Evolutionary conservation across 208 protist species (phyloP).

Genomic region (Crithidia expoeki): DNA sequence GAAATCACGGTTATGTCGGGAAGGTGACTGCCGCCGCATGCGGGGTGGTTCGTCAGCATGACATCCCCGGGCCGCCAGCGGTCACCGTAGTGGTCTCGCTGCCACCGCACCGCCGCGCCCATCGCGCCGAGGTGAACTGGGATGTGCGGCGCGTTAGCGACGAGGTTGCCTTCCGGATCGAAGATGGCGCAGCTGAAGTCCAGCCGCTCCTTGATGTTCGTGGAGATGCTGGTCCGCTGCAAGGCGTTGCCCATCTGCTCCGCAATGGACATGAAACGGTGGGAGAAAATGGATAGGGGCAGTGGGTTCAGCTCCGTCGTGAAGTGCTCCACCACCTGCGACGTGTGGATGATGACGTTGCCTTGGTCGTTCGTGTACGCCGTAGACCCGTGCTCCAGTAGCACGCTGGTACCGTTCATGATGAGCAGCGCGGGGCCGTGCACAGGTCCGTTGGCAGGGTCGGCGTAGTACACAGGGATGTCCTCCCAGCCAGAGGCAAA

Average conservation of each 20-base stretch:
- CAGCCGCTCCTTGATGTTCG: slow-evolving; percentile 96
- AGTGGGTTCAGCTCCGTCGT: slow-evolving; percentile 77
- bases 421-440: slow-evolving; percentile 92
- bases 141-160: slow-evolving; percentile 96
- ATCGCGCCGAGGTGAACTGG: slow-evolving; percentile 97
- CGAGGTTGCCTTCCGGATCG: slow-evolving; percentile 90
- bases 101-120: slow-evolving; percentile 89
- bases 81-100: slow-evolving; percentile 62
- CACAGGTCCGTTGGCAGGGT: slow-evolving; percentile 52
- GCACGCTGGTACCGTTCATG: slow-evolving; percentile 88
- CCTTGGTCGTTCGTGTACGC: slow-evolving; percentile 83
- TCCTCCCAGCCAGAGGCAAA: slow-evolving; percentile 51
- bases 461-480: slow-evolving; percentile 69
- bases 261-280: slow-evolving; percentile 97
- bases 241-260: slow-evolving; percentile 97
- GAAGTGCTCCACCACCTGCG: slow-evolving; percentile 45
- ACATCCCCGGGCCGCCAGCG: slow-evolving; percentile 92
- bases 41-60: slow-evolving; percentile 94
- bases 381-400: slow-evolving; percentile 84
- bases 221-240: slow-evolving; percentile 95
- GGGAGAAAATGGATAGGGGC: slow-evolving; percentile 92
- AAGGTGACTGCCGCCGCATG: slow-evolving; percentile 94
- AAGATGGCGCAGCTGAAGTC: slow-evolving; percentile 93
- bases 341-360: slow-evolving; percentile 77
- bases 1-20: slow-evolving; percentile 97